Base-by-base conservation (phyloP, 2,329 filamentous ascomycete species). In the Colletotrichum cuscutae region DNA sequence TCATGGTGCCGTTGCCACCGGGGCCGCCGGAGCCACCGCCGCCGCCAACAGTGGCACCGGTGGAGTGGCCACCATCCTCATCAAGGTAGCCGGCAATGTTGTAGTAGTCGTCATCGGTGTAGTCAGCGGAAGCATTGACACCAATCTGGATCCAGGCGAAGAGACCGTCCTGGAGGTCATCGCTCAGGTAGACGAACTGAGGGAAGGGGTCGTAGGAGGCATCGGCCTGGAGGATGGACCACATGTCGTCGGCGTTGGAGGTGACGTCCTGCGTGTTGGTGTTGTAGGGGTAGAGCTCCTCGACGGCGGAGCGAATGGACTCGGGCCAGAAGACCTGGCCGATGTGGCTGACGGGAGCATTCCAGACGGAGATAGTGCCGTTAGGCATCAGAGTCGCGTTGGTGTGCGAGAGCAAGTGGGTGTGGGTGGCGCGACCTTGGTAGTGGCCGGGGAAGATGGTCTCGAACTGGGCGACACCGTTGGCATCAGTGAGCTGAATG, bases 281-380 rank as follows among this genome's bases (percentile, higher is more conserved):
- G 53, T 76, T 79, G 79, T 89, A 89, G 0, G 89, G 89, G 2
- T 80, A 77, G 0, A 82, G 81, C 22, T 80, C 77, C 71, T 90
- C 88, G 59, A 91, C 88, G 26, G 82, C 77, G 5, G 80, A 73
- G 72, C 90, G 86, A 42, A 92, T 85, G 66, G 85, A 83, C 77
- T 91, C 87, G 79, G 91, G 89, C 77, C 91, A 89, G 82, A 90
- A 92, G 67, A 90, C 80, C 79, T 93, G 90, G n/a, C 90, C 90
- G 35, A 92, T 86, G 79, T 92, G 89, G 9, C 88, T 87, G 65
- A 89, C 85, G 42, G 81, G 81, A 56, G 79, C 79, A 0, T 81
- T 77, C 68, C 73, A 76, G 35, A 77, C 79, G 19, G 57, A 62
- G 5, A 84, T 78, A 1, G 82, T 83, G 42, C 78, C 74, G 75